Conservation (phyloP, 1,139 yeast genomes). For the Blastobotrys serpentis region DNA sequence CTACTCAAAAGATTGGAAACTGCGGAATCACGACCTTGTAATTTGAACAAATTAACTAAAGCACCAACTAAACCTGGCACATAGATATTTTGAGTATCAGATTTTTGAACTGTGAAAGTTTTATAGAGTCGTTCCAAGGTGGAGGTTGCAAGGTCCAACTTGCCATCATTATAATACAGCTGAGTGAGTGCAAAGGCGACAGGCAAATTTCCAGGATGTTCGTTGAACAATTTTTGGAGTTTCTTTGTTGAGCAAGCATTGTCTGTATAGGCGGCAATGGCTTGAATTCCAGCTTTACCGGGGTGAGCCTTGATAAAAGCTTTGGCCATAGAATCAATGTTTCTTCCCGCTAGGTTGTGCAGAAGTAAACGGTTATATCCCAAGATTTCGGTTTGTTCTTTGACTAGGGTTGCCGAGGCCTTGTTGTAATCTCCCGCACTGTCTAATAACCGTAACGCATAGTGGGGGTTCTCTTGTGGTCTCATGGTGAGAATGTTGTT, state of each 20-base stretch:
- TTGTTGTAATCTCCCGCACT: constrained; percentile 22
- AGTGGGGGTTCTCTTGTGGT: constrained; percentile 19
- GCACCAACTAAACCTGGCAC: constrained; percentile 47
- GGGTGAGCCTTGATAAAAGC: constrained; percentile 20
- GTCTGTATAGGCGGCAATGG: constrained; percentile 17
- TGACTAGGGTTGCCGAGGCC: constrained; percentile 22
- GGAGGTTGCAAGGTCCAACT: constrained; percentile 48
- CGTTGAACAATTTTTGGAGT: constrained; percentile 21
- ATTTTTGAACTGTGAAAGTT: constrained; percentile 11
- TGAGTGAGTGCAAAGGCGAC: constrained; percentile 44
- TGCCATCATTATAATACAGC: constrained; percentile 42
- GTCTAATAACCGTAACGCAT: constrained; percentile 29
- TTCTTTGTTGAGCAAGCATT: constrained; percentile 16
- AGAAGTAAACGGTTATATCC: constrained; percentile 31
- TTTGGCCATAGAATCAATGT: constrained; percentile 21
- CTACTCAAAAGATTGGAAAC: constrained; percentile 26
- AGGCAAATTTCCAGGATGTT: constrained; percentile 25
- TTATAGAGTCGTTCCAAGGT: constrained; percentile 41
- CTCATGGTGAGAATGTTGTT: constrained; percentile 26
- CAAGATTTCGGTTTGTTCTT: constrained; percentile 26
- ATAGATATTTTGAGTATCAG: constrained; percentile 31
- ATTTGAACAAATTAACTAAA: constrained; percentile 50
- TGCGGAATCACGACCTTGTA: constrained; percentile 30
- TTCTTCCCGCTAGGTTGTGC: constrained; percentile 30
- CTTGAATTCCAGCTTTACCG: constrained; percentile 14